Conservation (phyloP, 139 green algal genomes). For the Raphidocelis subcapitata region DNA sequence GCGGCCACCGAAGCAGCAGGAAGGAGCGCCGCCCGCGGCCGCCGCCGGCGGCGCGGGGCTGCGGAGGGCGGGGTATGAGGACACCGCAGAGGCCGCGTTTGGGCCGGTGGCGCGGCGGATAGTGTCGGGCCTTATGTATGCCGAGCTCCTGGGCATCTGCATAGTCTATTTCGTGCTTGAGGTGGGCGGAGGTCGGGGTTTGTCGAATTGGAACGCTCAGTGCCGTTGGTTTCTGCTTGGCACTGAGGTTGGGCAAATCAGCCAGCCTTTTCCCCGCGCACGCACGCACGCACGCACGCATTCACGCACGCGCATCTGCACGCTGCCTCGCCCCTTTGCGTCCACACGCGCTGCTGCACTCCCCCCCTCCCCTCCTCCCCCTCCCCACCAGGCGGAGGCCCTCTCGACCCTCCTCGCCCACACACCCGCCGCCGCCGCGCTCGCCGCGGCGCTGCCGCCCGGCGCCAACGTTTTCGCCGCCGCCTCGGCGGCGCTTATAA, state of each 20-base stretch:
- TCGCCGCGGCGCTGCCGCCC: not conserved
- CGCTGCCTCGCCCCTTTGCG: not conserved
- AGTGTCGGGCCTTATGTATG: slow-evolving; percentile 68
- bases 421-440: not conserved
- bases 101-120: slow-evolving; percentile 48
- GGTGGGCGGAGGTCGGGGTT: not conserved
- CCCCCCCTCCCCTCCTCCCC: no score
- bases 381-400: slow-evolving; percentile 16
- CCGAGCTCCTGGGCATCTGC: slow-evolving; percentile 77
- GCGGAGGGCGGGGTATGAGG: slow-evolving; percentile 52
- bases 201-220: not conserved
- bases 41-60: not conserved
- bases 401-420: slow-evolving; percentile 8
- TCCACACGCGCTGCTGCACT: slow-evolving; percentile 15
- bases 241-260: no score
- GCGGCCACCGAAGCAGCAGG: not conserved
- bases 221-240: no score
- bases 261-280: no score
- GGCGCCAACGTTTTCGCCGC: slow-evolving; percentile 36
- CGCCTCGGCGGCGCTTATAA: slow-evolving; percentile 50
- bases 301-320: no score
- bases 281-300: no score
- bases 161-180: slow-evolving; percentile 37
- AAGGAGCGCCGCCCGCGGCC: not conserved
- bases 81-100: slow-evolving; percentile 64